Evolutionary conservation across 108 stramenopile species (phyloP).

Genomic region (Skeletonema marinoi): DNA sequence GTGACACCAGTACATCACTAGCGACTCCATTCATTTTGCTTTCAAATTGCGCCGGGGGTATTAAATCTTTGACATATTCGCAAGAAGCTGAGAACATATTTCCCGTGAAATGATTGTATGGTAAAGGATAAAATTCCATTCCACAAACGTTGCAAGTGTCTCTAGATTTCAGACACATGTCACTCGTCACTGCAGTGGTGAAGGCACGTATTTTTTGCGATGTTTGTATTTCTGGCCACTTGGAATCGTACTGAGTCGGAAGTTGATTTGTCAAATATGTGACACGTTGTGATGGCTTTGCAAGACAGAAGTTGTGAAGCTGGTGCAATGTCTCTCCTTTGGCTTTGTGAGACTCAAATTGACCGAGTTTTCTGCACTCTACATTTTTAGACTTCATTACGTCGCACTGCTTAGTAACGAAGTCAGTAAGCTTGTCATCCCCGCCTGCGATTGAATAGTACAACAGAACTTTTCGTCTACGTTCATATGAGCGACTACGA

Average conservation of each 20-base stretch:
- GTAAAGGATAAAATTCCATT: slow-evolving; percentile 43
- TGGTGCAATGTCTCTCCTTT: slow-evolving; percentile 43
- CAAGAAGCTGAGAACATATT: slow-evolving; percentile 48
- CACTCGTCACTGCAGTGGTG: slow-evolving; percentile 45
- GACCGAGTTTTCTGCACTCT: slow-evolving; percentile 25
- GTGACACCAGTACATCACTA: slow-evolving; percentile 29
- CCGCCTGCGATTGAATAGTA: slow-evolving; percentile 39
- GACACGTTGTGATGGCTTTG: slow-evolving; percentile 32
- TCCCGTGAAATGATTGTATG: slow-evolving; percentile 41
- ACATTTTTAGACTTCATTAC: slow-evolving; percentile 13
- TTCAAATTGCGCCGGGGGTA: slow-evolving; percentile 37
- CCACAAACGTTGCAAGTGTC: slow-evolving; percentile 49
- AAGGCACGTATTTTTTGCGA: slow-evolving; percentile 47
- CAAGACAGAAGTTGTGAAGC: slow-evolving; percentile 34
- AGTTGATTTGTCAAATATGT: slow-evolving; percentile 43
- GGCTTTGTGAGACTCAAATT: slow-evolving; percentile 22
- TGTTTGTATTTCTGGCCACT: slow-evolving; percentile 22
- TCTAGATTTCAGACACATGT: slow-evolving; percentile 47
- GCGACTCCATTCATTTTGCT: slow-evolving; percentile 28
- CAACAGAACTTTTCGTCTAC: slow-evolving; percentile 25
- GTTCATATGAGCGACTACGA: slow-evolving; percentile 25
- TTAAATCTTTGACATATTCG: slow-evolving; percentile 38
- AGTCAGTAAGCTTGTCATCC: slow-evolving; percentile 19
- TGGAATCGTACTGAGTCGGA: slow-evolving; percentile 18
- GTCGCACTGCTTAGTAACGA: slow-evolving; percentile 26